Base-by-base conservation (phyloP, 2,329 filamentous ascomycete species). In the Arthrobotrys conoides region DNA sequence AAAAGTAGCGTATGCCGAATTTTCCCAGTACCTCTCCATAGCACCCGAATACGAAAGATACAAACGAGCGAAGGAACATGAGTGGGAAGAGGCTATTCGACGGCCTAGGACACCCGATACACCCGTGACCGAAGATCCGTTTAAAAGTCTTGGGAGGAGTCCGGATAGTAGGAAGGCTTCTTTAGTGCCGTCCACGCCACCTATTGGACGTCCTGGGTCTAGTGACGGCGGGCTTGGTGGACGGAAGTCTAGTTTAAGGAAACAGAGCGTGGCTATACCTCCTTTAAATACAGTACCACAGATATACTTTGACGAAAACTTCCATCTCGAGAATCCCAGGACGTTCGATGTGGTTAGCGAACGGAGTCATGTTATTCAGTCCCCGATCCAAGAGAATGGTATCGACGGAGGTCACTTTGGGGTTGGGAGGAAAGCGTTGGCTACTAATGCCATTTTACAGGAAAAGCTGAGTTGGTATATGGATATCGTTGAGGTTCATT, bases 391-490 rank as follows among this genome's bases (percentile, higher is more conserved):
- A 14, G 65, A 79, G 38, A 81, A 81, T 38, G 73, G 67, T n/a
- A 41, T 12, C 14, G 38, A 41, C 0, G 18, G 59, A 16, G 61
- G 72, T 10, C 57, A 66, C 18, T 55, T 69, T 30, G 70, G 90
- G 92, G 8, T 89, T 95, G 77, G 66, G 5, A 69, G 75, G 18
- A 98, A 97, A 84, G 92, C 93, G 0, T 87, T 99, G 30, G 95
- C 95, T 6, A 97, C 94, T 0, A 99, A 99, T 85, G 96, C 96
- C 0, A 99, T 99, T 75, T 85, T 99, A 41, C 96, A 99, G 84
- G 96, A 99, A 85, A 99, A 99, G 85, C 87, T 99, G 12, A 98
- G 96, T 0, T 99, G 96, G 96, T 99, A 99, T 84, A 97, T 99
- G 94, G 96, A 99, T 84, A 99, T 96, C 0, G 94, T 99, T 22